These are phyloP conservation scores for Apiotrichum sp. DNA, from an alignment of 1,284 basidiomycete genomes.

Conservation along the genomic window DNA sequence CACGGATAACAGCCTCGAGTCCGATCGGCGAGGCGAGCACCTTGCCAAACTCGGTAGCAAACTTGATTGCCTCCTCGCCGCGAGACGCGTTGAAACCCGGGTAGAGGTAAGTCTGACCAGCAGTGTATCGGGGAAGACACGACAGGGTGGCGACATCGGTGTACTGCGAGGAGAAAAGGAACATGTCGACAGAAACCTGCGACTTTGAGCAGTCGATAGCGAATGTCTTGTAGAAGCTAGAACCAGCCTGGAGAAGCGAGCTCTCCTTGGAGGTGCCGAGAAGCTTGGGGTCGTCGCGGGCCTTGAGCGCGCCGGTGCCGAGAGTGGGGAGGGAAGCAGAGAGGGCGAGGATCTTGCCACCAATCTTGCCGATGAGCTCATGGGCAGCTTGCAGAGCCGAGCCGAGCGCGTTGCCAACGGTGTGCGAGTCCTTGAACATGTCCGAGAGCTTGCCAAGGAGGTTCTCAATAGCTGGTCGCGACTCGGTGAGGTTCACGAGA, in stretches of 20 bases:
- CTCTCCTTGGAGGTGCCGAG: conserved; percentile 94
- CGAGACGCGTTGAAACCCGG: conserved; percentile 94
- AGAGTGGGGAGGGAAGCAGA: conserved; percentile 80
- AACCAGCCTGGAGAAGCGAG: conserved; percentile 75
- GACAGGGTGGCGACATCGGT: conserved; percentile 80
- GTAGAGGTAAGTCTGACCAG: conserved; percentile 97
- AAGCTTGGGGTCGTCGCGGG: conserved; percentile 92
- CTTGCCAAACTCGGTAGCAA: conserved; percentile 93
- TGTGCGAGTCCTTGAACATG: conserved; percentile 93
- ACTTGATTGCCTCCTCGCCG: conserved; percentile 93
- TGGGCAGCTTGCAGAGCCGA: conserved; percentile 92
- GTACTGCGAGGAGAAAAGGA: conserved; percentile 87
- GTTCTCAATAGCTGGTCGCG: conserved; percentile 70
- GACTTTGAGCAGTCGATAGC: conserved; percentile 97
- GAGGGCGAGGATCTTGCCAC: conserved; percentile 91
- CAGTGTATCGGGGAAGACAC: conserved; percentile 92
- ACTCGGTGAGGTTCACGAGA: conserved; percentile 86
- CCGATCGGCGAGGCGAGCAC: conserved; percentile 91
- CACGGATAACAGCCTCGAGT: conserved; percentile 95
- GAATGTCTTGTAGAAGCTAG: conserved; percentile 97
- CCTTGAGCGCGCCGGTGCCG: conserved; percentile 88
- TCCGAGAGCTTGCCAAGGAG: conserved; percentile 79
- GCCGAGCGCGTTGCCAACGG: conserved; percentile 90
- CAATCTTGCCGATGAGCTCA: conserved; percentile 88
- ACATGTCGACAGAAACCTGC: conserved; percentile 99